A percentile compares a stretch with the other conserved stretches of the same genome.
phyloP scores from a whole-genome alignment of 2,329 filamentous ascomycete species.

The Penicillium hesseltinei region DNA sequence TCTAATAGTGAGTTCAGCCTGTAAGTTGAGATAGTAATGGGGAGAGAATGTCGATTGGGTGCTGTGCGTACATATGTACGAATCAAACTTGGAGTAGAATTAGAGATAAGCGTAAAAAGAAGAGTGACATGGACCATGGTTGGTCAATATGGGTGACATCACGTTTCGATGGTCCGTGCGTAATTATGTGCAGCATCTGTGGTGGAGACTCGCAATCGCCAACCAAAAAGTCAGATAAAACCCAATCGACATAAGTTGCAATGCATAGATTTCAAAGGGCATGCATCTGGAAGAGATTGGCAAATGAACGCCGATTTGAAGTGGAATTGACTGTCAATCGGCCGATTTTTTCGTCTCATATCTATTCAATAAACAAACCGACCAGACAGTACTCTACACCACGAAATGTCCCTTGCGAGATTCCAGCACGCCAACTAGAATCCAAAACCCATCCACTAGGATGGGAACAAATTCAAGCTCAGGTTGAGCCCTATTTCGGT shows the following conservation, averaged over 20 bases:
- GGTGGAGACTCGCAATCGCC: neutral
- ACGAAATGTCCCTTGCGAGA: conserved; percentile 1
- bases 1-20: neutral
- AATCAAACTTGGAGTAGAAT: neutral
- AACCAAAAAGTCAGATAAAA: neutral
- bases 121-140: conserved; percentile 1
- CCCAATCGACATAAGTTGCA: neutral
- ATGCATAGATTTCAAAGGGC: neutral
- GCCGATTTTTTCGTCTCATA: neutral
- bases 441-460: conserved; percentile 15
- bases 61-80: neutral
- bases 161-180: conserved; percentile 5
- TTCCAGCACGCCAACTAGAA: conserved; percentile 11
- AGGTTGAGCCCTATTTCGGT: conserved; percentile 18
- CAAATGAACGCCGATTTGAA: neutral
- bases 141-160: conserved; percentile 2
- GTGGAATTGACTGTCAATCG: neutral
- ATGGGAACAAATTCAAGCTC: conserved; percentile 15
- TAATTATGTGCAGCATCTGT: neutral
- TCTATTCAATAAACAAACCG: neutral
- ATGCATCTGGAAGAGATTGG: neutral
- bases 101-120: conserved; percentile 5
- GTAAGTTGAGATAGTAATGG: no score
- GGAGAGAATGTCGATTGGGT: neutral
- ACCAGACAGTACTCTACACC: conserved; percentile 5